Evolutionary conservation across 208 protist genomes (phyloP), one percentile per base, ranked within the genome.

Genomic region (Lotmaria passim): DNA sequence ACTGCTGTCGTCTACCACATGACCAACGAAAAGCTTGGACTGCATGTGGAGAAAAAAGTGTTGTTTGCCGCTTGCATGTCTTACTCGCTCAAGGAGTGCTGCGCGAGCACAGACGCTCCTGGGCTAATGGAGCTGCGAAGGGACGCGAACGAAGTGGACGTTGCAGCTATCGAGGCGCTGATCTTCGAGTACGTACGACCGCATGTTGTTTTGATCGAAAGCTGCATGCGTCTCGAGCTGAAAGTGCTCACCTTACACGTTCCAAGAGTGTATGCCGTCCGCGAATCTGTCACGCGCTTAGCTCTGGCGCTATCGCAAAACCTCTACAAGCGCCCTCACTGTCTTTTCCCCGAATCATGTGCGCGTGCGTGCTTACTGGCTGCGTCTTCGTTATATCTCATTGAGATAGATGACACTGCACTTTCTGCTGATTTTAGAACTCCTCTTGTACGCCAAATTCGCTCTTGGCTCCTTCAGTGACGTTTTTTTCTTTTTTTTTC

Each of bases 151-250:
- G 79, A 89, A 44, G 60, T 53, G 28, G 82, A 93, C 24, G 76
- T 90, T n/a, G 83, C 86, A 12, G 85, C 78, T 15, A 43, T 89
- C 33, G 89, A 96, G 59, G 58, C 91, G 34, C 64, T 85, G 14
- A 47, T 96, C 1, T 73, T 90, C 4, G 75, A 95, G 51, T 73
- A 72, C 14, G 75, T 94, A 21, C 62, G 84, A 17, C 73, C 75
- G 36, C 87, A 90, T 56, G 73, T 89, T 2, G 46, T 95, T 12
- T 78, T 96, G 17, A 73, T 93, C 15, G 89, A 96, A 63, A 69
- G 63, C 23, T 96, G 89, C 51, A 51, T 96, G 7, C 85, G 92
- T 11, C 46, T 83, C 10, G 63, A 75, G 39, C 65, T 93, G 19
- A 87, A 82, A 57, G 80, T 58, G 21, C 73, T 91, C 8, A 69